A percentile compares a stretch with the other conserved stretches of the same genome.
phyloP scores from a whole-genome alignment of 768 basidiomycete species.

The Psilocybe tampanensis region DNA sequence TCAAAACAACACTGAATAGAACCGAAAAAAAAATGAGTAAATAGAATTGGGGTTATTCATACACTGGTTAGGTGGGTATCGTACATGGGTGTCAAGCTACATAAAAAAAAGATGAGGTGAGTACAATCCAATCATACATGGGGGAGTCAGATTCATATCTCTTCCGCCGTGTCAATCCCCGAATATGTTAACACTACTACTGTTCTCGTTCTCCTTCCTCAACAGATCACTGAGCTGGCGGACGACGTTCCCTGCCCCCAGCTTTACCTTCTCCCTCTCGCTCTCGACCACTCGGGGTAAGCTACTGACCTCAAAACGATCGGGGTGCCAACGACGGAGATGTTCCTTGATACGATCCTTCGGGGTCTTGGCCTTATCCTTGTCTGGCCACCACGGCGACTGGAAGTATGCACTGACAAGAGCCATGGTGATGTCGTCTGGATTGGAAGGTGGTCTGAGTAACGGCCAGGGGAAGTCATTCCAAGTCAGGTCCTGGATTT shows the following conservation, averaged over 20 bases:
- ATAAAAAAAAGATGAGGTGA: constrained; percentile 18
- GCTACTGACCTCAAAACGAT: constrained; percentile 75
- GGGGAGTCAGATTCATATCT: background rate
- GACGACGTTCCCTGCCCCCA: constrained; percentile 74
- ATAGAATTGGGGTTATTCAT: constrained; percentile 11
- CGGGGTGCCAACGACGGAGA: constrained; percentile 80
- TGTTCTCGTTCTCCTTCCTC: constrained; percentile 44
- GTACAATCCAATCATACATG: constrained; percentile 14
- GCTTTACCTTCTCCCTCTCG: constrained; percentile 68
- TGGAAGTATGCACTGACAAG: constrained; percentile 65
- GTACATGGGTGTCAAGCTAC: constrained; percentile 20
- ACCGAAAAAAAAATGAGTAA: background rate
- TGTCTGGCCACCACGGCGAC: constrained; percentile 51
- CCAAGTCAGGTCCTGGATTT: constrained; percentile 55
- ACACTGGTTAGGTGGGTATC: constrained; percentile 22
- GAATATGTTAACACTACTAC: constrained; percentile 20
- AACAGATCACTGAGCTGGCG: constrained; percentile 73
- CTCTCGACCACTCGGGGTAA: constrained; percentile 63
- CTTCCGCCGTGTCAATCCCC: constrained; percentile 14
- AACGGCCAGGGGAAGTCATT: constrained; percentile 77
- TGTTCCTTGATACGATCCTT: constrained; percentile 80
- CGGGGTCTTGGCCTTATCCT: constrained; percentile 49
- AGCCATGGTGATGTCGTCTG: constrained; percentile 62
- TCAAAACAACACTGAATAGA: background rate
- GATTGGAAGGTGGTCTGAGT: constrained; percentile 52